Percentiles rank a stretch among this genome's conserved stretches.
Conservation (phyloP, 1,139 yeast species). For the Yamadazyma atlantica region DNA sequence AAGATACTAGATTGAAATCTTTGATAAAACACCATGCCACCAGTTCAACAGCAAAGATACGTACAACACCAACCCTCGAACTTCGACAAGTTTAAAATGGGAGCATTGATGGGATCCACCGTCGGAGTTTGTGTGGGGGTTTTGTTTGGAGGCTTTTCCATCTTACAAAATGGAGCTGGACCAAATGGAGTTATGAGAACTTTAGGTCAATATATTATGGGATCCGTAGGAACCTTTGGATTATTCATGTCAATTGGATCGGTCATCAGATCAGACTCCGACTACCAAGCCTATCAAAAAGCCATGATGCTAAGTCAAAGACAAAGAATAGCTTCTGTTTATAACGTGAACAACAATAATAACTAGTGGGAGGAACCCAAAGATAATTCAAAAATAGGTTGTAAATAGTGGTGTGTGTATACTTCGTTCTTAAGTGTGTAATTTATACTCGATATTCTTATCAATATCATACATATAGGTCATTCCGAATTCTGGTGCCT, state of each 20-base stretch:
- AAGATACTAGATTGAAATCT: background rate
- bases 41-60: constrained; percentile 75
- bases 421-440: constrained; percentile 2
- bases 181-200: constrained; percentile 97
- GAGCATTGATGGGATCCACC: constrained; percentile 92
- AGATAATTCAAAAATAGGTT: background rate
- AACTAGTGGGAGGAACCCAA: no score
- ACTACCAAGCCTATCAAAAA: constrained; percentile 43
- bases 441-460: constrained; percentile 13
- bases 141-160: constrained; percentile 89
- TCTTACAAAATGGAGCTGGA: constrained; percentile 94
- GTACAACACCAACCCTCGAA: constrained; percentile 80
- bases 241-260: constrained; percentile 94
- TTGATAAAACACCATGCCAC: constrained; percentile 56
- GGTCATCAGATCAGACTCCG: constrained; percentile 77
- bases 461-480: constrained; percentile 39
- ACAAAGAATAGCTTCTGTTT: constrained; percentile 10
- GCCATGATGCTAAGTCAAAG: constrained; percentile 38
- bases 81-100: constrained; percentile 97
- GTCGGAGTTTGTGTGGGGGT: constrained; percentile 97
- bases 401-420: constrained; percentile 2
- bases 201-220: constrained; percentile 92
- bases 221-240: constrained; percentile 96
- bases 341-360: constrained; percentile 1
- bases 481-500: constrained; percentile 44